phyloP scores from a whole-genome alignment of 768 basidiomycete species.

The Lentinula boryana region DNA sequence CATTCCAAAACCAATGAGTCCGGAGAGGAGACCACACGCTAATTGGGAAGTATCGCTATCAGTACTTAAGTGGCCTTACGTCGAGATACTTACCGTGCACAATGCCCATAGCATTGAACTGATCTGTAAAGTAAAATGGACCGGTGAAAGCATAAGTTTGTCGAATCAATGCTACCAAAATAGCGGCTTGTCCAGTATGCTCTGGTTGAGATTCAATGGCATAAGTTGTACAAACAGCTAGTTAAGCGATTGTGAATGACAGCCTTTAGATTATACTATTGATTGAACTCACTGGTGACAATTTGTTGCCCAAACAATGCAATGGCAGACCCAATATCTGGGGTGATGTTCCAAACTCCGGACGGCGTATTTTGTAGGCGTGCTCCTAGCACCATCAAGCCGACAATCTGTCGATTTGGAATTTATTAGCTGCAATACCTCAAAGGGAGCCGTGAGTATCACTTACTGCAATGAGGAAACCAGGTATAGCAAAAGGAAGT shows the following conservation, averaged over 20 bases:
- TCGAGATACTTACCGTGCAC: not conserved
- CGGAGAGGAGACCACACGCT: constrained; percentile 1
- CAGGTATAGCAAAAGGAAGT: not conserved
- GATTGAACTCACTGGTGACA: constrained; percentile 2
- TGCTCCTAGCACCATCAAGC: not conserved
- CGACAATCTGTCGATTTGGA: not conserved
- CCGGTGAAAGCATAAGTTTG: constrained; percentile 3
- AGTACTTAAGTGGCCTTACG: too few relatives aligned
- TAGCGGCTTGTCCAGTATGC: not conserved
- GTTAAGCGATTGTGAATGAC: not conserved
- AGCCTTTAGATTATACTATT: not conserved
- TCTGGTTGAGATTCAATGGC: constrained; percentile 3
- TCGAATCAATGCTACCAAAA: constrained; percentile 1
- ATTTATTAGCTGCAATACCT: too few relatives aligned
- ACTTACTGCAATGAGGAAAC: not conserved
- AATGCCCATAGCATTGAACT: not conserved
- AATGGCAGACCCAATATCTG: constrained; percentile 1
- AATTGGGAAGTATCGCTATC: not conserved
- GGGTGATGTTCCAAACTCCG: constrained; percentile 4
- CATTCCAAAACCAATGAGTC: not conserved
- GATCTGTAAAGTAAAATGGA: constrained; percentile 1
- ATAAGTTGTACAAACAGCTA: constrained; percentile 4
- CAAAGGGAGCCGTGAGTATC: not conserved
- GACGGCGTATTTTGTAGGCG: not conserved
- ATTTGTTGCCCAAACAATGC: constrained; percentile 1